Evolutionary conservation across 495 filamentous ascomycete genomes (phyloP).

Genomic region (Penicillium salamii): DNA sequence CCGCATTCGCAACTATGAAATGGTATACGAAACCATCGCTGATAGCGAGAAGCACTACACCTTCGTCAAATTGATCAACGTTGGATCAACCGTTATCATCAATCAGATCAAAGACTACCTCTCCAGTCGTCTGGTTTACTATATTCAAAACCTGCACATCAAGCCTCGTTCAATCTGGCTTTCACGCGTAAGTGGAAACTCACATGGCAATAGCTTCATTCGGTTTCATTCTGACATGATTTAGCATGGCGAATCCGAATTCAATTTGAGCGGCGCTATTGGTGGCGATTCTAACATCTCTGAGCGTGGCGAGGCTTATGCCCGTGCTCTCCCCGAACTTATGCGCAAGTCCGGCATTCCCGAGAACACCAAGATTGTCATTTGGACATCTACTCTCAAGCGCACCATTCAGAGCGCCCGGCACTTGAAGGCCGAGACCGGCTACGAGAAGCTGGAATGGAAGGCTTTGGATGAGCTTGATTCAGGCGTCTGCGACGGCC

Average conservation of each 20-base stretch:
- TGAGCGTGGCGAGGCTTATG: slow-evolving; percentile 82
- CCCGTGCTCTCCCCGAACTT: slow-evolving; percentile 73
- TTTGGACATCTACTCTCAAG: slow-evolving; percentile 95
- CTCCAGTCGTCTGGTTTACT: slow-evolving; percentile 94
- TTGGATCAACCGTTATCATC: slow-evolving; percentile 91
- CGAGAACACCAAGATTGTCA: slow-evolving; percentile 76
- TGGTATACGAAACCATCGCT: slow-evolving; percentile 89
- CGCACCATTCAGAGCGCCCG: slow-evolving; percentile 90
- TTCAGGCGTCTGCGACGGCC: slow-evolving; percentile 90
- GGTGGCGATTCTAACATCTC: slow-evolving; percentile 90
- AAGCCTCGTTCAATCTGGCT: slow-evolving; percentile 97
- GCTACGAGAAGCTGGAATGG: slow-evolving; percentile 92
- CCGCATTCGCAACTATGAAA: slow-evolving; percentile 94
- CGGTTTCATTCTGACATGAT: not conserved
- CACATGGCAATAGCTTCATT: not conserved
- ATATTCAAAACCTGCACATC: slow-evolving; percentile 97
- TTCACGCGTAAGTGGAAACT: slow-evolving; percentile 66
- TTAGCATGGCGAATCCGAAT: slow-evolving; percentile 91
- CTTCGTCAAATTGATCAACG: slow-evolving; percentile 96
- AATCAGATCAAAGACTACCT: slow-evolving; percentile 96
- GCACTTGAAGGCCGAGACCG: slow-evolving; percentile 59
- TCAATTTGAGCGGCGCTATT: slow-evolving; percentile 83
- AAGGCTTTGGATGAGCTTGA: slow-evolving; percentile 98
- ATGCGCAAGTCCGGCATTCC: slow-evolving; percentile 75
- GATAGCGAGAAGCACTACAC: slow-evolving; percentile 80